Conservation (phyloP, 1,284 basidiomycete species). For the Naganishia sp. region DNA sequence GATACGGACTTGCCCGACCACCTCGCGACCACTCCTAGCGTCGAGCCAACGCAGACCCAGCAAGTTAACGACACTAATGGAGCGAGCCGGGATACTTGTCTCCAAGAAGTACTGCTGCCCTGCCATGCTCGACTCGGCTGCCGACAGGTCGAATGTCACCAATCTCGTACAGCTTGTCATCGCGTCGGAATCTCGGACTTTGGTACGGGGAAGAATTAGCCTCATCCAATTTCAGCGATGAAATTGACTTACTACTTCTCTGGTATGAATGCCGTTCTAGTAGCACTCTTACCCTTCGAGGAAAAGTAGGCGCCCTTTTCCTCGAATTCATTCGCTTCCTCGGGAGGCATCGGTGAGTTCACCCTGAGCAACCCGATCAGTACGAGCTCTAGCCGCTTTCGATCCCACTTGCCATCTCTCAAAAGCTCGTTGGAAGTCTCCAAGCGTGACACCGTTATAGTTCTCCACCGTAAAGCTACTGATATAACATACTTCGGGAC, state of each 20-base stretch:
- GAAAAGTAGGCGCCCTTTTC: conserved; percentile 21
- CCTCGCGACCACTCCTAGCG: neutral
- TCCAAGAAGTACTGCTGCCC: conserved; percentile 10
- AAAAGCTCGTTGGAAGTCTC: conserved; percentile 28
- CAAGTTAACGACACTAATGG: neutral
- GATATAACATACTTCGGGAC: conserved; percentile 25
- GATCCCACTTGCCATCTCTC: conserved; percentile 23
- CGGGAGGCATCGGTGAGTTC: conserved; percentile 18
- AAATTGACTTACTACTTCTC: conserved; percentile 23
- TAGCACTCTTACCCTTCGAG: conserved; percentile 19
- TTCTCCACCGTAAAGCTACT: conserved; percentile 29
- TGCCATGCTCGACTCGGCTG: conserved; percentile 24
- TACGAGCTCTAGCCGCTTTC: neutral
- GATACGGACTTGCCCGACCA: neutral
- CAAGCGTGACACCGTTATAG: conserved; percentile 29
- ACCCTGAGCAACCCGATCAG: conserved; percentile 3
- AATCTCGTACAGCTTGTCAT: conserved; percentile 27
- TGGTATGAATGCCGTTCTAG: conserved; percentile 9
- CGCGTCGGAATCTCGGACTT: conserved; percentile 18
- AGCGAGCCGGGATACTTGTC: conserved; percentile 22
- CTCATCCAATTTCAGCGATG: neutral
- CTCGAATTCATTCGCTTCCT: conserved; percentile 30
- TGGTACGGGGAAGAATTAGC: neutral
- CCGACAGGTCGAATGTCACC: conserved; percentile 29
- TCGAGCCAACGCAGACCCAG: neutral